Evolutionary conservation across 1,139 yeast species (phyloP).

Genomic region (Candida sp.): DNA sequence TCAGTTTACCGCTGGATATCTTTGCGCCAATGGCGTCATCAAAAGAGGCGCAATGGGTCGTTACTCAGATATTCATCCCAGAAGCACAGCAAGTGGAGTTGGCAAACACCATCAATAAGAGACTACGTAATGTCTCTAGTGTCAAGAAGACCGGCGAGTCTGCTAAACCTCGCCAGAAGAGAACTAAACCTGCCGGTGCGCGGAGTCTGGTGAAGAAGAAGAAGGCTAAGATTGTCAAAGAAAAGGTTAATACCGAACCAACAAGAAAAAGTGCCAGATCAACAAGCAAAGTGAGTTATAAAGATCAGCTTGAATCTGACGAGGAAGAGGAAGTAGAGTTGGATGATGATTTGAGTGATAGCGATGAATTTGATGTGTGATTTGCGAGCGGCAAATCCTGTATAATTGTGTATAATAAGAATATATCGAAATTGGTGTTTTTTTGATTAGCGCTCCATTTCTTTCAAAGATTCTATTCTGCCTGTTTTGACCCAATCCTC

Average conservation of each 20-base stretch:
- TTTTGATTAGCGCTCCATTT: slow-evolving; percentile 39
- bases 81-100: slow-evolving; percentile 40
- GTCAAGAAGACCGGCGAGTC: not conserved
- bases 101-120: slow-evolving; percentile 27
- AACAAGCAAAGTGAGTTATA: slow-evolving; percentile 43
- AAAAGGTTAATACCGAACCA: slow-evolving; percentile 18
- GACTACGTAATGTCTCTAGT: slow-evolving; percentile 16
- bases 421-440: too few species aligned
- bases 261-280: slow-evolving; percentile 50
- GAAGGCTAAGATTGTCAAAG: not conserved
- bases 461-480: slow-evolving; percentile 49
- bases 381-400: not conserved
- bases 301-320: slow-evolving; percentile 26
- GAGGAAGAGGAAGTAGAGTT: slow-evolving; percentile 4
- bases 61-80: slow-evolving; percentile 54
- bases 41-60: slow-evolving; percentile 47
- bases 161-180: slow-evolving; percentile 2
- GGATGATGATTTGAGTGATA: not conserved
- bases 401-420: not conserved
- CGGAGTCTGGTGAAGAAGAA: slow-evolving; percentile 3
- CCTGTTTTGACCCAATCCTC: slow-evolving; percentile 71
- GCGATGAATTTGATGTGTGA: not conserved
- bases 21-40: slow-evolving; percentile 58
- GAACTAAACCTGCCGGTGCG: not conserved
- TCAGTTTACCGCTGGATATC: slow-evolving; percentile 68